These are phyloP conservation scores for Fennellomyces sp. DNA, from an alignment of 371 early-diverging fungal species.

Conservation along the genomic window DNA sequence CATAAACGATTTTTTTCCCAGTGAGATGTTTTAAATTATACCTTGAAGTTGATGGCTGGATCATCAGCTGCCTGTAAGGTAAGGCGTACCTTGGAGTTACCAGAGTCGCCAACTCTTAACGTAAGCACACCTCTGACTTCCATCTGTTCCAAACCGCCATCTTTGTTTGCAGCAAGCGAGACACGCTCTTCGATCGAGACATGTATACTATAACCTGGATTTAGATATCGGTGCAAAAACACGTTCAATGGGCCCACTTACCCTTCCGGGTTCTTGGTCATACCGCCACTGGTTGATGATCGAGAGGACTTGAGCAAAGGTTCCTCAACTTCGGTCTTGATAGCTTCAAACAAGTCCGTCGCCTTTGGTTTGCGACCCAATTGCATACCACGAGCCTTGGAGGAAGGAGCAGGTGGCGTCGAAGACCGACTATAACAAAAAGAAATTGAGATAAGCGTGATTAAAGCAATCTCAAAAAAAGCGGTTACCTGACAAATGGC, in stretches of 20 bases:
- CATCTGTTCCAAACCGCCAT: slow-evolving; percentile 90
- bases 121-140: slow-evolving; percentile 92
- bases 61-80: slow-evolving; percentile 57
- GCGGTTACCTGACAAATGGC: slow-evolving; percentile 23
- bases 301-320: slow-evolving; percentile 25
- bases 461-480: background rate
- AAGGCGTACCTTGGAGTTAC: slow-evolving; percentile 61
- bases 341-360: slow-evolving; percentile 79
- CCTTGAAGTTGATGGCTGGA: slow-evolving; percentile 77
- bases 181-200: slow-evolving; percentile 88
- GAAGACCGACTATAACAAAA: slow-evolving; percentile 18
- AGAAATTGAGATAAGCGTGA: background rate
- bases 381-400: slow-evolving; percentile 88
- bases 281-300: slow-evolving; percentile 19
- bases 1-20: background rate
- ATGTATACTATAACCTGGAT: slow-evolving; percentile 68
- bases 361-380: slow-evolving; percentile 88
- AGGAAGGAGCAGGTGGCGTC: slow-evolving; percentile 33
- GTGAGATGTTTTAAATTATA: slow-evolving; percentile 22
- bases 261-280: slow-evolving; percentile 24
- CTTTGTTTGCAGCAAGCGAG: slow-evolving; percentile 79
- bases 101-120: slow-evolving; percentile 74
- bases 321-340: slow-evolving; percentile 77
- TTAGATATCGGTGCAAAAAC: background rate
- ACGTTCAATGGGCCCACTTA: background rate